A percentile compares a stretch with the other conserved stretches of the same genome.
phyloP scores from a whole-genome alignment of 768 basidiomycete genomes.

The Crepidotus variabilis region DNA sequence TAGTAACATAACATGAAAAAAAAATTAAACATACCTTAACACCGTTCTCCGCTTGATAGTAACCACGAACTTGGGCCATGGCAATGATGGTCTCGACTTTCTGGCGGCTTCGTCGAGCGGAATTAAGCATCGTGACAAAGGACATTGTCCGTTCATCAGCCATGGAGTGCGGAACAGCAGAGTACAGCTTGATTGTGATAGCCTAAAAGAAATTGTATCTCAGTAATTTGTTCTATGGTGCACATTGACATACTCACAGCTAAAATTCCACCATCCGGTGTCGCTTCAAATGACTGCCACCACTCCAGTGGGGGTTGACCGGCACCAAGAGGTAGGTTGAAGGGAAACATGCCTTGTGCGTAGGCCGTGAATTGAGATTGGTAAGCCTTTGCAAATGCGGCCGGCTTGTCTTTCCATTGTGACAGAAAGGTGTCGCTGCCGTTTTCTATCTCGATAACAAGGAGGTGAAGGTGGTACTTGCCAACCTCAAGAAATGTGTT shows the following conservation, averaged over 20 bases:
- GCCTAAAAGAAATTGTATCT: conserved; percentile 16
- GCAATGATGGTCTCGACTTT: conserved; percentile 21
- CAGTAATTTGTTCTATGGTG: not conserved
- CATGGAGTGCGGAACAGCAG: conserved; percentile 32
- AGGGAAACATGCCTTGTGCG: conserved; percentile 22
- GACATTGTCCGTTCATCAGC: conserved; percentile 31
- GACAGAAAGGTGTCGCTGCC: conserved; percentile 14
- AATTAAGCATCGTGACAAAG: conserved; percentile 17
- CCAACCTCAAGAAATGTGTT: conserved; percentile 23
- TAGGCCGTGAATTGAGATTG: conserved; percentile 22
- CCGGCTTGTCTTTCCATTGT: conserved; percentile 13
- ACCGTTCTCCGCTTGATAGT: conserved; percentile 11
- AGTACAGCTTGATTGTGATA: conserved; percentile 28
- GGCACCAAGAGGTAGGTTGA: conserved; percentile 16
- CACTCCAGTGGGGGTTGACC: conserved; percentile 18
- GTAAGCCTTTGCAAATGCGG: conserved; percentile 13
- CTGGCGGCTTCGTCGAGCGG: conserved; percentile 23
- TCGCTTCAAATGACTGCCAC: conserved; percentile 18
- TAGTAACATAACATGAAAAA: not conserved
- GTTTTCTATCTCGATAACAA: conserved; percentile 16
- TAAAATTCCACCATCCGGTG: conserved; percentile 23
- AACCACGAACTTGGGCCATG: conserved; percentile 18
- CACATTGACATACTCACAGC: conserved; percentile 20
- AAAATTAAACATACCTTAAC: conserved; percentile 7
- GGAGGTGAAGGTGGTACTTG: conserved; percentile 14